phyloP scores from a whole-genome alignment of 768 basidiomycete genomes.

The Collybia mongolica region DNA sequence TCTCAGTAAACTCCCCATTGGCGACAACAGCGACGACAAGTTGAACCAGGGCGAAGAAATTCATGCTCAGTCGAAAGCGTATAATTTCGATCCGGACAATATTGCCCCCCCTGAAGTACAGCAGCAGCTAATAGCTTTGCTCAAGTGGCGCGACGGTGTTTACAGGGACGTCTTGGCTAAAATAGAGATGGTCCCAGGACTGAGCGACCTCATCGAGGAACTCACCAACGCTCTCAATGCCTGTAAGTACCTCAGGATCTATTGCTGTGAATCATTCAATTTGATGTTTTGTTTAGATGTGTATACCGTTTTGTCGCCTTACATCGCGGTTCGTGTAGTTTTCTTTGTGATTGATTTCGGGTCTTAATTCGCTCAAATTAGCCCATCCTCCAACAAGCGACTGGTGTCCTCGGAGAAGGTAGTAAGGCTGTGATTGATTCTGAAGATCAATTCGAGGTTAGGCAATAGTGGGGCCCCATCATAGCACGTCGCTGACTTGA shows the following conservation, averaged over 20 bases:
- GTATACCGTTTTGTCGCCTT: slow-evolving; percentile 68
- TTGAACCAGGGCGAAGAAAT: slow-evolving; percentile 56
- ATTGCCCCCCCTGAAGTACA: slow-evolving; percentile 67
- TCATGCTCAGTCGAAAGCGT: slow-evolving; percentile 53
- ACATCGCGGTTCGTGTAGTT: slow-evolving; percentile 43
- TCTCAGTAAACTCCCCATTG: slow-evolving; percentile 48
- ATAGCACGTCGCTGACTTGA: neutral
- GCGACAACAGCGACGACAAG: slow-evolving; percentile 45
- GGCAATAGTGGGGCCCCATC: neutral
- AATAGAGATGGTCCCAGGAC: slow-evolving; percentile 68
- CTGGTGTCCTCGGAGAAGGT: slow-evolving; percentile 54
- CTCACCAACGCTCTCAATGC: slow-evolving; percentile 66
- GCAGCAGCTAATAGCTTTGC: slow-evolving; percentile 48
- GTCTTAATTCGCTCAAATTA: slow-evolving; percentile 21
- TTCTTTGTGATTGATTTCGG: neutral
- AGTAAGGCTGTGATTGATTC: slow-evolving; percentile 70
- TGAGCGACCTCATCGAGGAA: slow-evolving; percentile 54
- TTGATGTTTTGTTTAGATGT: slow-evolving; percentile 39
- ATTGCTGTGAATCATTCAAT: neutral
- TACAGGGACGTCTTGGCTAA: slow-evolving; percentile 49
- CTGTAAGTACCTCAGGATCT: slow-evolving; percentile 36
- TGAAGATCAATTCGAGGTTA: slow-evolving; percentile 65
- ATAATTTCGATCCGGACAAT: slow-evolving; percentile 60
- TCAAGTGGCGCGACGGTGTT: slow-evolving; percentile 65
- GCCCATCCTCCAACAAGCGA: slow-evolving; percentile 63